Evolutionary conservation across 208 protist species (phyloP), one percentile per base, ranked within the genome.

Genomic region (Leishmania tropica): DNA sequence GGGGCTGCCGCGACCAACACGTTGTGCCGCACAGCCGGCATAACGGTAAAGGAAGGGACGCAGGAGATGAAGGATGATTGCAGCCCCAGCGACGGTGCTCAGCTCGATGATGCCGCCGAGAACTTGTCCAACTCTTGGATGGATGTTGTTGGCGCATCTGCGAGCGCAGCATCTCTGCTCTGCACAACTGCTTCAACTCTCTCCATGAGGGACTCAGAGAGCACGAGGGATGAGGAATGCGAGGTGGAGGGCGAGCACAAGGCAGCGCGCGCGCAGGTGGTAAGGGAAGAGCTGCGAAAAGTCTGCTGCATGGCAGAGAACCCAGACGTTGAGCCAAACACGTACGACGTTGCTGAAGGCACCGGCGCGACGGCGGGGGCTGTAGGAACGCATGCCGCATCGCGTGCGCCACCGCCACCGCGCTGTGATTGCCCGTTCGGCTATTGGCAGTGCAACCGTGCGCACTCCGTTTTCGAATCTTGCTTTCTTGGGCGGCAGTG

Each of bases 391-490:
- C 51, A 37, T 17, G 51, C 28, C n/a, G 11, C 68, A 31, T 58
- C 37, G 13, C 15, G 40, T 13, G 24, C 71, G 28, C 31, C 56
- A 1, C 31, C 75, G 40, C 40, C 74, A 48, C 81, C 40, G 64
- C 54, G 15, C 42, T 85, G 81, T 60, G 54, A 35, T 15, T 93
- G 89, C 72, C 89, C 89, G 5, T 92, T 92, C 79, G 86, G 86
- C 42, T 95, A 93, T 78, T 73, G 64, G 67, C 88, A 95, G 83
- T 95, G 91, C 75, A 85, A 87, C 28, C 65, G 75, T n/a, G 56
- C 75, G 3, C 91, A 95, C 58, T 95, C 91, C 54, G 87, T 95
- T 37, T 95, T 95, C 81, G 85, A 89, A 51, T 85, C 86, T 40
- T 95, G 89, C 81, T 93, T 92, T 67, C 60, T 84, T 28, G 88